Percentiles rank a stretch among this genome's conserved stretches.
Evolutionary conservation across 2,329 filamentous ascomycete species (phyloP).

Genomic region (Diaporthe vexans): DNA sequence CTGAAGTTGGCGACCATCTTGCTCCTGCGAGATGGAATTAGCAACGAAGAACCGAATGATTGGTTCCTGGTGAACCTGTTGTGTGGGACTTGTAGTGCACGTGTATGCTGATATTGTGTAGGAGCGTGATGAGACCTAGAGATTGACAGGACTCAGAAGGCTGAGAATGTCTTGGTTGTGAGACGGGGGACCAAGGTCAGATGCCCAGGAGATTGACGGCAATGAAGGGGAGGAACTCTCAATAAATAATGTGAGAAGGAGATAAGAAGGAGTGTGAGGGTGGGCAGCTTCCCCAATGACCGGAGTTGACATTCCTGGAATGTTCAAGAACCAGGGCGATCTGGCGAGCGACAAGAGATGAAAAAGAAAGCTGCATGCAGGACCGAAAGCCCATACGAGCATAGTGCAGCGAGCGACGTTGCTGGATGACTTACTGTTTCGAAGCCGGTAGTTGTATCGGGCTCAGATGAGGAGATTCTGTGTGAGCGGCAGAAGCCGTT

Average conservation of each 20-base stretch:
- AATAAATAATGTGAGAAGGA: not conserved
- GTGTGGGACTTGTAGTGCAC: not conserved
- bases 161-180: not conserved
- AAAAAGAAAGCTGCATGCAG: constrained; percentile 2
- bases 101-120: not conserved
- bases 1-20: constrained; percentile 71
- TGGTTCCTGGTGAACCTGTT: not conserved
- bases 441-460: not conserved
- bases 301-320: not conserved
- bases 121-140: not conserved
- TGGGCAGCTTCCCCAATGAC: constrained; percentile 10
- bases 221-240: not conserved
- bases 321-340: not conserved
- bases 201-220: not conserved
- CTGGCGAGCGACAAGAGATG: not conserved
- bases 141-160: not conserved
- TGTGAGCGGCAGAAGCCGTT: not conserved
- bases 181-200: not conserved
- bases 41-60: not conserved
- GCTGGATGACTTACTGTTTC: not conserved
- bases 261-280: not conserved
- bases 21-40: constrained; percentile 23
- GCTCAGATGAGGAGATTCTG: not conserved
- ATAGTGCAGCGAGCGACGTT: not conserved
- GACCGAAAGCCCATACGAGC: not conserved